These are phyloP conservation scores for Leccinum ochraceum DNA, from an alignment of 768 basidiomycete genomes.

Conservation along the genomic window DNA sequence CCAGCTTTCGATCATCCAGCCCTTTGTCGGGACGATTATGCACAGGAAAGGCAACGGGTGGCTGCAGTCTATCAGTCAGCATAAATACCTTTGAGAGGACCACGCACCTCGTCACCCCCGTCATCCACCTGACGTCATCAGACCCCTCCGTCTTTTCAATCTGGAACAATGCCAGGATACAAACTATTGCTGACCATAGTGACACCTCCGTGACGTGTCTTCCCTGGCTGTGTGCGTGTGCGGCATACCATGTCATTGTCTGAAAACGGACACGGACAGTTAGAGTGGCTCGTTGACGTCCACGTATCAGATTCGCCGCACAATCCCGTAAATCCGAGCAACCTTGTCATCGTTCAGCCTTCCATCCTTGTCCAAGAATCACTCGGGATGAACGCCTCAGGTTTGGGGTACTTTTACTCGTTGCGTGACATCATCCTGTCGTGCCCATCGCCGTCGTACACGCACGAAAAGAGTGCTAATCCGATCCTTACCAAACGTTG, in stretches of 20 bases:
- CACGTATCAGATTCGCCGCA: neutral
- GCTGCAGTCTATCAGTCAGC: neutral
- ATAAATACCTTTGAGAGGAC: too few relatives aligned
- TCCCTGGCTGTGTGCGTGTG: too few relatives aligned
- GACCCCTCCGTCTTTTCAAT: neutral
- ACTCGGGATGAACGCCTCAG: neutral
- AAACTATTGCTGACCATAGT: too few relatives aligned
- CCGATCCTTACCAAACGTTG: neutral
- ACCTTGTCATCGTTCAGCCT: neutral
- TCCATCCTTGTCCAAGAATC: neutral
- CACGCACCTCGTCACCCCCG: neutral
- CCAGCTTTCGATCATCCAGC: neutral
- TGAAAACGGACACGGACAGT: neutral
- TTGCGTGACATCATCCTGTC: neutral
- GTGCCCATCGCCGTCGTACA: neutral
- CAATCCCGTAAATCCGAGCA: neutral
- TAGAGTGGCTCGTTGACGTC: neutral
- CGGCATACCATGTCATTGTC: too few relatives aligned
- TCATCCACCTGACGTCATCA: conserved; percentile 17
- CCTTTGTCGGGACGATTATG: neutral
- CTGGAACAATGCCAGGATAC: too few relatives aligned
- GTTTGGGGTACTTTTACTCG: neutral
- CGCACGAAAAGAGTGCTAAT: neutral
- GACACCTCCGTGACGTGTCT: too few relatives aligned
- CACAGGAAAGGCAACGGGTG: conserved; percentile 14